Percentiles rank a stretch among this genome's conserved stretches.
Evolutionary conservation across 768 basidiomycete species (phyloP).

Genomic region (Suillus occidentalis): DNA sequence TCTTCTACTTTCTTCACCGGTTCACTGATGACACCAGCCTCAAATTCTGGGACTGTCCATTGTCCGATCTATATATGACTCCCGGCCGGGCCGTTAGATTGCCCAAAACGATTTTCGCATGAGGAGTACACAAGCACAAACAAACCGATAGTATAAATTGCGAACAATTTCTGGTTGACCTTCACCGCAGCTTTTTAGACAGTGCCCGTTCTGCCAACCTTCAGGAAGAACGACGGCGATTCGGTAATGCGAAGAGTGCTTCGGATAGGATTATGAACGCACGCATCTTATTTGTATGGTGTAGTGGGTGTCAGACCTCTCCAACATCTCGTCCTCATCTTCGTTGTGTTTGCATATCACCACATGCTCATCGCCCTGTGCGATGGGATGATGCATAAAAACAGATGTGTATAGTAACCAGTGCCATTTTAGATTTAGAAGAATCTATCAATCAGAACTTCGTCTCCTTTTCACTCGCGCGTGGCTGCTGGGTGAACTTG

Average conservation of each 20-base stretch:
- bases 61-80: too few species aligned
- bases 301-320: slow-evolving; percentile 65
- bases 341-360: neutral
- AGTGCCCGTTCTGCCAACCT: slow-evolving; percentile 59
- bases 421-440: neutral
- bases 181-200: slow-evolving; percentile 65
- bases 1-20: too few species aligned
- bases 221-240: slow-evolving; percentile 61
- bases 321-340: slow-evolving; percentile 44
- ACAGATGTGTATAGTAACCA: too few species aligned
- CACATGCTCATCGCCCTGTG: neutral
- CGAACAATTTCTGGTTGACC: neutral
- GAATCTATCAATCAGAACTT: neutral
- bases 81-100: too few species aligned
- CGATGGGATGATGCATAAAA: neutral
- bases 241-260: slow-evolving; percentile 62
- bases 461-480: neutral
- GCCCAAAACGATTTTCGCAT: neutral
- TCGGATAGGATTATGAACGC: slow-evolving; percentile 62
- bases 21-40: too few species aligned
- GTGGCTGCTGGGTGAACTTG: neutral
- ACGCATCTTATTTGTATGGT: slow-evolving; percentile 46
- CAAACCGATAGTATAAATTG: slow-evolving; percentile 19
- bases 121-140: slow-evolving; percentile 30
- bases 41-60: neutral